These are phyloP conservation scores for Amanita inopinata DNA, from an alignment of 768 basidiomycete genomes.

Conservation along the genomic window DNA sequence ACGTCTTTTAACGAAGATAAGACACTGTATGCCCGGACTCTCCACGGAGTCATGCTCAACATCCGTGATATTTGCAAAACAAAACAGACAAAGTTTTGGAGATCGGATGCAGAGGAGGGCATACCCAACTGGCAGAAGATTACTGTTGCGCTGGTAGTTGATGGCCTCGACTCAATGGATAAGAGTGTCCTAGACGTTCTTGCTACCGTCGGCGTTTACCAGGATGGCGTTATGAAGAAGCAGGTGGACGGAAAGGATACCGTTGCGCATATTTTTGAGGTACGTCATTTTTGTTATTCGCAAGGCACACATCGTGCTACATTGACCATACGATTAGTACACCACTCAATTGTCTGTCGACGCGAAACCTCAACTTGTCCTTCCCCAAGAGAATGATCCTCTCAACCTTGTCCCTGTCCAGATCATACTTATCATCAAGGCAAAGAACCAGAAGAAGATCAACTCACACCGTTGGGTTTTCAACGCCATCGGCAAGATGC, in stretches of 20 bases:
- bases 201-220: constrained; percentile 86
- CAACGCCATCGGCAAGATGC: constrained; percentile 80
- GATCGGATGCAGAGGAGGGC: constrained; percentile 72
- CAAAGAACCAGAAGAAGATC: constrained; percentile 94
- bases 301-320: constrained; percentile 1
- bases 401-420: constrained; percentile 92
- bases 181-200: constrained; percentile 86
- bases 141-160: constrained; percentile 81
- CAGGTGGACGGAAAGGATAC: constrained; percentile 82
- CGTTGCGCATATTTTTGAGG: constrained; percentile 94
- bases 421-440: constrained; percentile 85
- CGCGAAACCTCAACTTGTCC: constrained; percentile 78
- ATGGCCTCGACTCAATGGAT: constrained; percentile 93
- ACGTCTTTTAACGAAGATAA: constrained; percentile 94
- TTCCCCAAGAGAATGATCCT: constrained; percentile 82
- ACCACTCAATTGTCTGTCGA: constrained; percentile 95
- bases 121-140: constrained; percentile 87
- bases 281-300: constrained; percentile 19
- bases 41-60: constrained; percentile 96
- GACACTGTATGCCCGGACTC: constrained; percentile 77
- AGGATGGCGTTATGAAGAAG: constrained; percentile 94
- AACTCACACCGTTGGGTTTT: constrained; percentile 95
- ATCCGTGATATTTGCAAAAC: constrained; percentile 97
- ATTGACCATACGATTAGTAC: constrained; percentile 50
- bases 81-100: constrained; percentile 90